Conservation (phyloP, 176 grass and related monocot genomes). For the Triticum timopheevii region DNA sequence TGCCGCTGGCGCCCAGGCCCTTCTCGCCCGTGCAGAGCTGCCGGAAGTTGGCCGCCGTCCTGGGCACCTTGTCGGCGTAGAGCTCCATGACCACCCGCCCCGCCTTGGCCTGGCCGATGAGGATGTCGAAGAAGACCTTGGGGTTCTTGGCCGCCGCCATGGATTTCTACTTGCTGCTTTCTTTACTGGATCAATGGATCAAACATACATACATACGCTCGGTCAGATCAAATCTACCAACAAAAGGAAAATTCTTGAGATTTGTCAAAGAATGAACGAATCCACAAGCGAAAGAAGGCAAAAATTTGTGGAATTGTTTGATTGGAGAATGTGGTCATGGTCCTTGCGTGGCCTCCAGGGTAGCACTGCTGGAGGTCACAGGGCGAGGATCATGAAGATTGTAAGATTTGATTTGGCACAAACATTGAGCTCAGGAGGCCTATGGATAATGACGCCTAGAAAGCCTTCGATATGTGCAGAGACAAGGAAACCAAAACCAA, state of each 20-base stretch:
- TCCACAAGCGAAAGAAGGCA: too few relatives aligned
- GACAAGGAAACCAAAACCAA: not conserved
- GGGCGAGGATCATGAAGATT: conserved; percentile 19
- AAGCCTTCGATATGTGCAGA: conserved; percentile 94
- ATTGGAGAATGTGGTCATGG: not conserved
- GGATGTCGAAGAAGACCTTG: conserved; percentile 81
- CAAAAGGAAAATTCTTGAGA: too few relatives aligned
- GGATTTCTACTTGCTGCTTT: not conserved
- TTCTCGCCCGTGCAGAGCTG: conserved; percentile 71
- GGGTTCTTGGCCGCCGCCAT: conserved; percentile 73
- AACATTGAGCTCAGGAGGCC: conserved; percentile 75
- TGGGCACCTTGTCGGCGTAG: conserved; percentile 54
- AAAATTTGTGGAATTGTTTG: too few relatives aligned
- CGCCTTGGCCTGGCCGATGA: conserved; percentile 57
- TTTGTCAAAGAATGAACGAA: too few relatives aligned
- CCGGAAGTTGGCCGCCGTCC: conserved; percentile 72
- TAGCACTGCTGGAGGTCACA: conserved; percentile 24
- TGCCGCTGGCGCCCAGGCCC: conserved; percentile 47
- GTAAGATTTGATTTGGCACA: conserved; percentile 59
- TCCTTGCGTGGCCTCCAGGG: conserved; percentile 26
- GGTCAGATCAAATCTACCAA: too few relatives aligned
- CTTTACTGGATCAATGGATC: too few relatives aligned
- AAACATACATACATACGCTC: too few relatives aligned
- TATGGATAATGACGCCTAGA: conserved; percentile 34
- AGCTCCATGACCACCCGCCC: conserved; percentile 72